Percentiles rank a stretch among this genome's conserved stretches.
Conservation (phyloP, 352 stramenopile species). For the Globisporangium nunn region DNA sequence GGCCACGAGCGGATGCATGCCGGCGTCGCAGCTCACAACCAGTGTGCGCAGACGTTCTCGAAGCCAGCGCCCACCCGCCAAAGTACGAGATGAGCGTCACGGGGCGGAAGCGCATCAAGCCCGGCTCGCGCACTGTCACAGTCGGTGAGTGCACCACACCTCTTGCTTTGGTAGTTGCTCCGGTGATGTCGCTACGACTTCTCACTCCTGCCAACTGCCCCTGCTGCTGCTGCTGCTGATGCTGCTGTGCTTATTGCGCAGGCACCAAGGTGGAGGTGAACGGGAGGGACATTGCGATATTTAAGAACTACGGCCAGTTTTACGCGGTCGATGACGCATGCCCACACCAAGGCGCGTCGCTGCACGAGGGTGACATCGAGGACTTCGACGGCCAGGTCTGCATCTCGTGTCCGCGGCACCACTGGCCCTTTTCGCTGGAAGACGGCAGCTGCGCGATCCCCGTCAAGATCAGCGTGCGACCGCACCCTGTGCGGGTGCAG, state of each 20-base stretch:
- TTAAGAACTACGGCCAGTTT: conserved; percentile 60
- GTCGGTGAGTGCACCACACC: conserved; percentile 29
- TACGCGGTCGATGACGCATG: conserved; percentile 77
- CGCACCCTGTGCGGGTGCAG: conserved; percentile 54
- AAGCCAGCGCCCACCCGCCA: conserved; percentile 56
- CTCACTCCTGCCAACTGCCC: neutral
- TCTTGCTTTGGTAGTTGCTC: neutral
- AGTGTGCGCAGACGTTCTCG: conserved; percentile 49
- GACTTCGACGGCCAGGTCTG: conserved; percentile 66
- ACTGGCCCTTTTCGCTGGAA: conserved; percentile 77
- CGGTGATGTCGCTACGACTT: neutral
- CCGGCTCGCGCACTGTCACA: conserved; percentile 40
- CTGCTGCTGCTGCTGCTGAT: no score
- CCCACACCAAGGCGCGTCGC: conserved; percentile 69
- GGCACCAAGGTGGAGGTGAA: conserved; percentile 60
- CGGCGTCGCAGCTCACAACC: no score
- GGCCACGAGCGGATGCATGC: neutral
- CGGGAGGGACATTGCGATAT: conserved; percentile 68
- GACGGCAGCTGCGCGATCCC: conserved; percentile 63
- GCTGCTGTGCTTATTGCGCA: conserved; percentile 3
- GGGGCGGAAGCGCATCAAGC: conserved; percentile 65
- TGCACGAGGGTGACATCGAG: conserved; percentile 85
- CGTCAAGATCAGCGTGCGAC: conserved; percentile 38
- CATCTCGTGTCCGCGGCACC: conserved; percentile 71
- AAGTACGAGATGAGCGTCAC: conserved; percentile 77